A percentile compares a stretch with the other conserved stretches of the same genome.
These are phyloP conservation scores for Arbutus unedo DNA, from an alignment of 148 eudicot genomes.

Conservation along the genomic window DNA sequence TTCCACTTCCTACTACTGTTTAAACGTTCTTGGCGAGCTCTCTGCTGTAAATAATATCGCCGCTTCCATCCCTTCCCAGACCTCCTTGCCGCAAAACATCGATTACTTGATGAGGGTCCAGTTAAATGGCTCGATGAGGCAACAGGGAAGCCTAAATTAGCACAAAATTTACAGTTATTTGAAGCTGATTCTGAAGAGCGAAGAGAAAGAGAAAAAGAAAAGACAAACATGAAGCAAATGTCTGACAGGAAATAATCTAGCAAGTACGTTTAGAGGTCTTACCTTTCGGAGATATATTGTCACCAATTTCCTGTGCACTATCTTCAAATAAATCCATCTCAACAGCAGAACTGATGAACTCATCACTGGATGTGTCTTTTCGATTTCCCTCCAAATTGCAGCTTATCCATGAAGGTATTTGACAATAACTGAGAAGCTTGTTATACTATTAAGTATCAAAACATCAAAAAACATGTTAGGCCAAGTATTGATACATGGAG, in stretches of 20 bases:
- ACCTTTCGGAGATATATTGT: constrained; percentile 40
- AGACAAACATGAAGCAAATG: not conserved
- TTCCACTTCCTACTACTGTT: constrained; percentile 71
- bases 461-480: constrained; percentile 28
- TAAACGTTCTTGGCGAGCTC: constrained; percentile 80
- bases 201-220: not conserved
- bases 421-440: constrained; percentile 60
- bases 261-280: constrained; percentile 11
- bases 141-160: constrained; percentile 42
- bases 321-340: constrained; percentile 93
- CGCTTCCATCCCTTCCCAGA: constrained; percentile 73
- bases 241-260: not conserved
- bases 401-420: constrained; percentile 79
- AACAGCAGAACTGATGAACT: constrained; percentile 48
- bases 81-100: constrained; percentile 48
- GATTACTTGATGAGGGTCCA: constrained; percentile 54
- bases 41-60: constrained; percentile 64
- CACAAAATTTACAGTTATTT: not conserved
- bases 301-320: constrained; percentile 36
- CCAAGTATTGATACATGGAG: constrained; percentile 17
- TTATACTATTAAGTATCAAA: constrained; percentile 47
- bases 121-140: constrained; percentile 40
- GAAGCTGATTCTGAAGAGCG: not conserved
- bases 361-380: constrained; percentile 42
- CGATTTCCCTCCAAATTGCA: constrained; percentile 86